Evolutionary conservation across 1,284 basidiomycete species (phyloP), one percentile per base, ranked within the genome.

Genomic region (Termitomyces sp.): DNA sequence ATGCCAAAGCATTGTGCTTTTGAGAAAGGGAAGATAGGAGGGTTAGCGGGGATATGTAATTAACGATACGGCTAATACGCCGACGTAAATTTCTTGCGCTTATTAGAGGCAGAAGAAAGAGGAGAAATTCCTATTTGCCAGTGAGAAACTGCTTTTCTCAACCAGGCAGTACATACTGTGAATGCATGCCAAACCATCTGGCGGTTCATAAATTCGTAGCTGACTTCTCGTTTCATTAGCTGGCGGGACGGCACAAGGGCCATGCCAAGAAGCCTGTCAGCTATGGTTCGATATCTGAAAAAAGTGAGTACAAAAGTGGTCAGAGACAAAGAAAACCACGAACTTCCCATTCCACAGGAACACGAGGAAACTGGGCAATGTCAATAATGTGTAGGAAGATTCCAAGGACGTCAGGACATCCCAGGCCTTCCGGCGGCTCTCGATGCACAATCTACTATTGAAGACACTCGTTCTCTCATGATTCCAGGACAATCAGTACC

Each of bases 121-220:
- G 75, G 24, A 98, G 75, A 70, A 99, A 98, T 79, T 99, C 96
- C 94, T 97, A 62, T 10, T 18, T 13, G n/a, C 26, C 40, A n/a
- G 19, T 50, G 16, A 49, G 30, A 46, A 24, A 19, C 24, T 26
- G 41, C 10, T 24, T 53, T 21, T 28, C 31, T 19, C 41, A 9
- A 41, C 33, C 45, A 24, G 24, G 10, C 14, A 31, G 45, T 45
- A 35, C 88, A 57, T 66, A 94, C 93, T 1, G 96, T 99, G 68
- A 99, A 96, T 1, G 93, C 91, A 66, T 96, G 91, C 97, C 97
- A 99, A 49, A 99, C 96, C 78, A 99, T 91, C 70, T 99, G 97
- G 52, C 97, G 88, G 64, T 99, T 98, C 87, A 99, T 93, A 65
- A 95, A 99, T 67, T 99, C 97, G 70, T 98, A 99, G 62, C 91